These are phyloP conservation scores for Tephrocybe sp. DNA, from an alignment of 768 basidiomycete genomes.

Conservation along the genomic window DNA sequence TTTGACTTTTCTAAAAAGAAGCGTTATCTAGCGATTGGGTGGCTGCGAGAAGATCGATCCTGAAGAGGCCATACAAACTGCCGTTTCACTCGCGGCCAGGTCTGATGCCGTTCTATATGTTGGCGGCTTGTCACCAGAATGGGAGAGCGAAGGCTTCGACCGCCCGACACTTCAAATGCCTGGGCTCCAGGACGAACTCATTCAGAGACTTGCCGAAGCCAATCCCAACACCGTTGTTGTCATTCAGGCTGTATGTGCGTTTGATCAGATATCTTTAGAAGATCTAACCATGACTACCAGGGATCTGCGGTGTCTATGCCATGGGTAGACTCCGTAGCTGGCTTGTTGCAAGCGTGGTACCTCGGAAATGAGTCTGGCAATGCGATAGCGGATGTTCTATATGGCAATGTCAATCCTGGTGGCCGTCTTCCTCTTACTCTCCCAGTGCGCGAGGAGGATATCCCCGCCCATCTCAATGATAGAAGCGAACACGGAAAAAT, in stretches of 20 bases:
- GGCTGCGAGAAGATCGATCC: constrained; percentile 62
- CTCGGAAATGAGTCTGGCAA: constrained; percentile 66
- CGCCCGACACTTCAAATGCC: constrained; percentile 61
- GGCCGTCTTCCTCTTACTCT: constrained; percentile 62
- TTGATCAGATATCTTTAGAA: not conserved
- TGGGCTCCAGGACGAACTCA: constrained; percentile 58
- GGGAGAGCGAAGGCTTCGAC: constrained; percentile 79
- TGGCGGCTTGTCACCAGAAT: constrained; percentile 65
- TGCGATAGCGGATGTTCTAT: constrained; percentile 65
- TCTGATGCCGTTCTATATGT: constrained; percentile 60
- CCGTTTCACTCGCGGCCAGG: constrained; percentile 51
- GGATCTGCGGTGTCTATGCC: constrained; percentile 77
- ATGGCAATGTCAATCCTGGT: constrained; percentile 59
- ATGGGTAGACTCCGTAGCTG: constrained; percentile 57
- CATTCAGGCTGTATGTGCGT: constrained; percentile 53
- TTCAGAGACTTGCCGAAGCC: constrained; percentile 47
- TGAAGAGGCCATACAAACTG: constrained; percentile 54
- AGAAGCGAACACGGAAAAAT: constrained; percentile 58
- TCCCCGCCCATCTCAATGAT: constrained; percentile 59
- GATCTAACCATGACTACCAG: constrained; percentile 27
- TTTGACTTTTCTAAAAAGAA: not conserved
- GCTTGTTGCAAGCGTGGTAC: constrained; percentile 65
- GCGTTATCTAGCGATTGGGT: constrained; percentile 53
- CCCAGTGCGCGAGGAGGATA: constrained; percentile 59
- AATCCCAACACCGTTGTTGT: constrained; percentile 61